Evolutionary conservation across 2,329 filamentous ascomycete genomes (phyloP).

Genomic region (Beauveria pseudobassiana): DNA sequence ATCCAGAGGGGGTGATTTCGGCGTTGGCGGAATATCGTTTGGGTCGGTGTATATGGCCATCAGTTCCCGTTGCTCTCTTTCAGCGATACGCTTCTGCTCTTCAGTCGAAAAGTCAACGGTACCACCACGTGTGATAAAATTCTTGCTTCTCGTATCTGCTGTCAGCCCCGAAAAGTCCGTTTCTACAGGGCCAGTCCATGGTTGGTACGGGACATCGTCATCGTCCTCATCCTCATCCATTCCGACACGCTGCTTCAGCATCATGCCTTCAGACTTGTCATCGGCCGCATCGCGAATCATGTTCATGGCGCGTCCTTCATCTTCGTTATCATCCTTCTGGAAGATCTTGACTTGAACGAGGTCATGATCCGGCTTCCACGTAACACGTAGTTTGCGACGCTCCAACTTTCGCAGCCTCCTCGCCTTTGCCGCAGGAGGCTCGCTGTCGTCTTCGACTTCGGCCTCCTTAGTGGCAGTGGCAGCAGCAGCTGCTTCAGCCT

Average conservation of each 20-base stretch:
- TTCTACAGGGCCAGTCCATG: slow-evolving; percentile 42
- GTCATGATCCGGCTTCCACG: slow-evolving; percentile 60
- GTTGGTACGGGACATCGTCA: slow-evolving; percentile 44
- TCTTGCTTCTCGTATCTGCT: slow-evolving; percentile 37
- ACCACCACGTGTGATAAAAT: slow-evolving; percentile 49
- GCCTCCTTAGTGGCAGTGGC: slow-evolving; percentile 39
- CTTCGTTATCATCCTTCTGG: slow-evolving; percentile 64
- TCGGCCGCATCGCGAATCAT: slow-evolving; percentile 67
- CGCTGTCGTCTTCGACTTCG: slow-evolving; percentile 42
- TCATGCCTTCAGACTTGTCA: slow-evolving; percentile 65
- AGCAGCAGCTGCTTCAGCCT: slow-evolving; percentile 30
- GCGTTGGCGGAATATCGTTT: slow-evolving; percentile 48
- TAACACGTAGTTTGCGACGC: slow-evolving; percentile 61
- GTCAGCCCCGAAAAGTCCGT: slow-evolving; percentile 42
- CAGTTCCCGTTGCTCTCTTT: slow-evolving; percentile 51
- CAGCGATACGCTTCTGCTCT: slow-evolving; percentile 47
- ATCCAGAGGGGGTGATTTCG: slow-evolving; percentile 44
- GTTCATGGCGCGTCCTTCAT: slow-evolving; percentile 57
- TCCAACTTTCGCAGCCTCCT: slow-evolving; percentile 66
- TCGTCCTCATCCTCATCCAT: slow-evolving; percentile 51
- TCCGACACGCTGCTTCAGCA: slow-evolving; percentile 47
- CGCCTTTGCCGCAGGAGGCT: slow-evolving; percentile 60
- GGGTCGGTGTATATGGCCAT: slow-evolving; percentile 52
- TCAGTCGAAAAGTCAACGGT: slow-evolving; percentile 41
- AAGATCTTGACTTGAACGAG: slow-evolving; percentile 63